phyloP scores from a whole-genome alignment of 768 basidiomycete species.

The Kwoniella heveanensis region DNA sequence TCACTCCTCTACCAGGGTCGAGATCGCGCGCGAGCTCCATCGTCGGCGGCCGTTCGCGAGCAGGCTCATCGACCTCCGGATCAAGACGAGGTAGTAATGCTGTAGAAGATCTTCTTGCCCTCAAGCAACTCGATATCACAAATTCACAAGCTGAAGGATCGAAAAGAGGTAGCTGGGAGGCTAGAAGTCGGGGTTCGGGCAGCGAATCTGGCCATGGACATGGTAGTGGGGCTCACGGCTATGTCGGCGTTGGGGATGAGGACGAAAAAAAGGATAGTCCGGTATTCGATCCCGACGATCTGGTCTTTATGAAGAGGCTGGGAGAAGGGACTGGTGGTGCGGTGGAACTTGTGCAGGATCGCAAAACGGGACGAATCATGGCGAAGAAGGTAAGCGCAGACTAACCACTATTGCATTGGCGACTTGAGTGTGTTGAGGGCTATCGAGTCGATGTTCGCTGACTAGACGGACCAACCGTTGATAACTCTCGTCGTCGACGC shows the following conservation, averaged over 20 bases:
- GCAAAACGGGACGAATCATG: slow-evolving; percentile 51
- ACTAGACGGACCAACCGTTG: too few relatives aligned
- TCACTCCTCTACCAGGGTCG: slow-evolving; percentile 6
- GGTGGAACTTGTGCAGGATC: slow-evolving; percentile 53
- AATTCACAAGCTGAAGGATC: slow-evolving; percentile 19
- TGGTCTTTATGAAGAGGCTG: slow-evolving; percentile 45
- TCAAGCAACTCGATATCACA: slow-evolving; percentile 24
- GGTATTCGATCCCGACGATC: slow-evolving; percentile 39
- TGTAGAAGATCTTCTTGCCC: slow-evolving; percentile 20
- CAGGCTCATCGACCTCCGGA: slow-evolving; percentile 9
- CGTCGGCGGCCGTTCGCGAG: slow-evolving; percentile 9
- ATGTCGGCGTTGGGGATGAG: slow-evolving; percentile 6
- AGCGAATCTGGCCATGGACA: slow-evolving; percentile 16
- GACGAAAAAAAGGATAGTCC: slow-evolving; percentile 27
- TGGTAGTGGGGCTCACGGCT: slow-evolving; percentile 2
- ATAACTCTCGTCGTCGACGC: too few relatives aligned
- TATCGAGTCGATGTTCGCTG: too few relatives aligned
- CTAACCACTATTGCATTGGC: too few relatives aligned
- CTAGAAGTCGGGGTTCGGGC: slow-evolving; percentile 1
- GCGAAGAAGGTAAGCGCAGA: slow-evolving; percentile 55
- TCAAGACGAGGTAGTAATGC: slow-evolving; percentile 16
- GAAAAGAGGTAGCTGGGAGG: slow-evolving; percentile 25
- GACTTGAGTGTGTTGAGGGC: too few relatives aligned
- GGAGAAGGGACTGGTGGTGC: slow-evolving; percentile 57
- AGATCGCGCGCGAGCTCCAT: slow-evolving; percentile 30